Conservation (phyloP, 1,284 basidiomycete species). For the Sanghuangporus baumii region DNA sequence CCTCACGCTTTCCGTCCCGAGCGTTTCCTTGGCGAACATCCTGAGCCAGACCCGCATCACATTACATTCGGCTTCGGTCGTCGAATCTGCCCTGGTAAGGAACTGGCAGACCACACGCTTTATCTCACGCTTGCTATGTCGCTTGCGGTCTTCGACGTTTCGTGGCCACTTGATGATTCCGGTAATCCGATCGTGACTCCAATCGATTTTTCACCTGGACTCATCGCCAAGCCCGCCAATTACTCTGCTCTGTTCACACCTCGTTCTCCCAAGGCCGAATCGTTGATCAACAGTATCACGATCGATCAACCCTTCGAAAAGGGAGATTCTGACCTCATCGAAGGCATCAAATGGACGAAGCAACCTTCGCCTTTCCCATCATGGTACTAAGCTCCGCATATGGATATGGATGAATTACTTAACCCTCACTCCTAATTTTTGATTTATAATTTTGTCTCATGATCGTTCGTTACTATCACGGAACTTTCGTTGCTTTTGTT, state of each 20-base stretch:
- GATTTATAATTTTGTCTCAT: not conserved
- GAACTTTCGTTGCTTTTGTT: not conserved
- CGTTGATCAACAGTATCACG: constrained; percentile 7
- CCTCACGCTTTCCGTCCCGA: constrained; percentile 21
- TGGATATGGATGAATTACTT: not conserved
- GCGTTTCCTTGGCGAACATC: constrained; percentile 18
- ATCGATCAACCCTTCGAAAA: constrained; percentile 14
- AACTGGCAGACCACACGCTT: constrained; percentile 19
- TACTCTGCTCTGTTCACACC: constrained; percentile 14
- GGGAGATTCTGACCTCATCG: constrained; percentile 12
- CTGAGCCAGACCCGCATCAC: constrained; percentile 14
- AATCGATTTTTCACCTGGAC: constrained; percentile 2
- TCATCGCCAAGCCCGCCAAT: constrained; percentile 16
- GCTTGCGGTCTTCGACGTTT: constrained; percentile 18
- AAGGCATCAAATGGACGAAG: constrained; percentile 8
- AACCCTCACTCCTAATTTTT: not conserved
- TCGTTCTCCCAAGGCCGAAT: constrained; percentile 12
- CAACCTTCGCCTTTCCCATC: constrained; percentile 9
- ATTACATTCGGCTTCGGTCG: constrained; percentile 19
- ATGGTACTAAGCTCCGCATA: not conserved
- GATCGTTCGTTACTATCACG: not conserved
- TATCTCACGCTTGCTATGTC: constrained; percentile 18
- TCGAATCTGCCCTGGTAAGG: constrained; percentile 19
- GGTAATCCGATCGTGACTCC: constrained; percentile 13
- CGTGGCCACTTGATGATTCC: constrained; percentile 8